These are phyloP conservation scores for Gelatoporia subvermispora DNA, from an alignment of 768 basidiomycete genomes.

Conservation along the genomic window DNA sequence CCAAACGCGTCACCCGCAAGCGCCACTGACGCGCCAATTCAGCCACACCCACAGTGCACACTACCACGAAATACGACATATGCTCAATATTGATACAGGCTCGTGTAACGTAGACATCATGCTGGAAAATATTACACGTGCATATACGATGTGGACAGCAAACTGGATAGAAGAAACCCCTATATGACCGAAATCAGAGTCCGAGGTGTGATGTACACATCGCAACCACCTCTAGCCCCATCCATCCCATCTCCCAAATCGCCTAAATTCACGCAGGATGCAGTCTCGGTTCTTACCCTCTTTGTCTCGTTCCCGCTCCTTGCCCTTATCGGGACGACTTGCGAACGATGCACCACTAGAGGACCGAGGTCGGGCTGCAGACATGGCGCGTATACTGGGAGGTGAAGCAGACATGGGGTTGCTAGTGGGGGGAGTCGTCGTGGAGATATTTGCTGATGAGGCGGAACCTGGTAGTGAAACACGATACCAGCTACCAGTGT, in stretches of 20 bases:
- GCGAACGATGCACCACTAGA: conserved; percentile 51
- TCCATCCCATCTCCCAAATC: conserved; percentile 87
- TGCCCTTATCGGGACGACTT: conserved; percentile 45
- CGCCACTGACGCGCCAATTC: no score
- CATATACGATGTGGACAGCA: background rate
- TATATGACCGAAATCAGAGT: background rate
- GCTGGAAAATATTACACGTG: conserved; percentile 3
- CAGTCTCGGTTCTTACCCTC: conserved; percentile 62
- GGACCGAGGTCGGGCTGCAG: conserved; percentile 41
- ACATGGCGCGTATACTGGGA: conserved; percentile 33
- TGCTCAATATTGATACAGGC: no score
- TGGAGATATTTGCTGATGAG: conserved; percentile 16
- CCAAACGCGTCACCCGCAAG: no score
- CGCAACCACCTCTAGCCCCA: conserved; percentile 39
- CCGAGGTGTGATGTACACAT: no score
- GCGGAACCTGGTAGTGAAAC: conserved; percentile 50
- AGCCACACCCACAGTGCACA: no score
- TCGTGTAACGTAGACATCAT: background rate
- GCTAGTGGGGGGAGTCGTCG: background rate
- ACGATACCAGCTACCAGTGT: conserved; percentile 89
- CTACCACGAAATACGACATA: no score
- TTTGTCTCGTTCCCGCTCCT: conserved; percentile 59
- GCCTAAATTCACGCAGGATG: conserved; percentile 68
- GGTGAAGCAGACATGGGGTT: conserved; percentile 34
- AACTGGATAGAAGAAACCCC: background rate